Evolutionary conservation across 2,329 filamentous ascomycete species (phyloP).

Genomic region (Fonsecaea pugnacius): DNA sequence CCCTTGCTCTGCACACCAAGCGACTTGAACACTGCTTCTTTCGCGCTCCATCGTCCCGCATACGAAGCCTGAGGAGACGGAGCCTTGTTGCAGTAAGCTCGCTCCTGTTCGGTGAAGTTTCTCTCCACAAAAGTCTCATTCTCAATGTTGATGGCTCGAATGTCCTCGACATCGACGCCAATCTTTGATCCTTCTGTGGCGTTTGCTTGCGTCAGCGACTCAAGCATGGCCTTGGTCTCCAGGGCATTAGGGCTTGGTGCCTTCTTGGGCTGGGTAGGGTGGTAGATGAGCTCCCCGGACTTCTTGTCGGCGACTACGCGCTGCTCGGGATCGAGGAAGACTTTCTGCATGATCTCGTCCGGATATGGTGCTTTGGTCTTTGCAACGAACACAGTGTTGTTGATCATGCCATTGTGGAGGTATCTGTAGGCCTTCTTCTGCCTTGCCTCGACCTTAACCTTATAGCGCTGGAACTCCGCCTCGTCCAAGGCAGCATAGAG

Average conservation of each 20-base stretch:
- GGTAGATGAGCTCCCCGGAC: conserved; percentile 75
- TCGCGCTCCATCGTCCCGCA: conserved; percentile 93
- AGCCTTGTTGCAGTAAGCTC: conserved; percentile 81
- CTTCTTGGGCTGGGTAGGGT: conserved; percentile 70
- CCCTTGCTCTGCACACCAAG: conserved; percentile 85
- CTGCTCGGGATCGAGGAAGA: conserved; percentile 92
- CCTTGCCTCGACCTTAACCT: conserved; percentile 82
- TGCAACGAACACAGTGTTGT: conserved; percentile 96
- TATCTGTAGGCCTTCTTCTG: conserved; percentile 99
- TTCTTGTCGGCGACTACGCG: conserved; percentile 87
- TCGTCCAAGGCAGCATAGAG: conserved; percentile 92
- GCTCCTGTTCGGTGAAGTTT: conserved; percentile 87
- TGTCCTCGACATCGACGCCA: conserved; percentile 91
- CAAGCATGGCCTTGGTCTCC: conserved; percentile 74
- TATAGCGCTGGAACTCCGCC: conserved; percentile 79
- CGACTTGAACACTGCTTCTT: conserved; percentile 98
- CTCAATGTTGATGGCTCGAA: conserved; percentile 83
- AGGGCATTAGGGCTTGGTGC: conserved; percentile 60
- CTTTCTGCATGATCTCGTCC: conserved; percentile 80
- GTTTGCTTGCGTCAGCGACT: conserved; percentile 72
- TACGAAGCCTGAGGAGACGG: conserved; percentile 85
- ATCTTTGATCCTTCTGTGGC: conserved; percentile 72
- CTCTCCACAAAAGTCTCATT: conserved; percentile 94
- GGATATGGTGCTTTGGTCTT: conserved; percentile 90
- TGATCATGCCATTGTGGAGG: conserved; percentile 98